Evolutionary conservation across 2,329 filamentous ascomycete genomes (phyloP).

Genomic region (Fusarium papillatum): DNA sequence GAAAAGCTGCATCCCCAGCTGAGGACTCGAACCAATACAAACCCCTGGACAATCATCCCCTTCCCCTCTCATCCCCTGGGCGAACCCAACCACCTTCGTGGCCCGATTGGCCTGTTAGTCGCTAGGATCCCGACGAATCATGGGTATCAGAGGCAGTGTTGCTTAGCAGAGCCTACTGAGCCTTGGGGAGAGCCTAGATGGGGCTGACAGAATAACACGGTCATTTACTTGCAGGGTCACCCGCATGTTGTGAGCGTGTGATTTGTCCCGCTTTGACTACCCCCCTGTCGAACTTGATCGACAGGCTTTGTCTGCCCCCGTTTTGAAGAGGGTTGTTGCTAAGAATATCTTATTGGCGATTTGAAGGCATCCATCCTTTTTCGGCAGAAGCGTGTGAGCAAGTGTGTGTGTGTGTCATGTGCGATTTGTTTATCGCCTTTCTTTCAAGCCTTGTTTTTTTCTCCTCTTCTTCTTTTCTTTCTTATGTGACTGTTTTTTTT

Average conservation of each 20-base stretch:
- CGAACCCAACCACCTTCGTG: constrained; percentile 1
- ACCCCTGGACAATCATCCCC: constrained; percentile 11
- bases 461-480: constrained; percentile 4
- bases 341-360: constrained; percentile 36
- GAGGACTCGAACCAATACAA: constrained; percentile 19
- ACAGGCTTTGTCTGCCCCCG: constrained; percentile 10
- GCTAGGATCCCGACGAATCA: constrained; percentile 29
- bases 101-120: constrained; percentile 22
- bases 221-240: background rate
- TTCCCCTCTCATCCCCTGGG: constrained; percentile 6
- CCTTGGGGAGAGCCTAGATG: constrained; percentile 22
- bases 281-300: constrained; percentile 25
- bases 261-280: background rate
- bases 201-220: background rate
- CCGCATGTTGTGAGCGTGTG: background rate
- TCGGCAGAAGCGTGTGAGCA: background rate
- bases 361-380: background rate
- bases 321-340: constrained; percentile 20
- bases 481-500: background rate
- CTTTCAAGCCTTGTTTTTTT: background rate
- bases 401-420: constrained; percentile 19
- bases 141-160: constrained; percentile 8
- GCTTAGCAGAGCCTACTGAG: constrained; percentile 16
- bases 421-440: constrained; percentile 23
- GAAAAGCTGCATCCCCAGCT: background rate